Base-by-base conservation (phyloP, 768 basidiomycete genomes). In the Termitomyces sp. region DNA sequence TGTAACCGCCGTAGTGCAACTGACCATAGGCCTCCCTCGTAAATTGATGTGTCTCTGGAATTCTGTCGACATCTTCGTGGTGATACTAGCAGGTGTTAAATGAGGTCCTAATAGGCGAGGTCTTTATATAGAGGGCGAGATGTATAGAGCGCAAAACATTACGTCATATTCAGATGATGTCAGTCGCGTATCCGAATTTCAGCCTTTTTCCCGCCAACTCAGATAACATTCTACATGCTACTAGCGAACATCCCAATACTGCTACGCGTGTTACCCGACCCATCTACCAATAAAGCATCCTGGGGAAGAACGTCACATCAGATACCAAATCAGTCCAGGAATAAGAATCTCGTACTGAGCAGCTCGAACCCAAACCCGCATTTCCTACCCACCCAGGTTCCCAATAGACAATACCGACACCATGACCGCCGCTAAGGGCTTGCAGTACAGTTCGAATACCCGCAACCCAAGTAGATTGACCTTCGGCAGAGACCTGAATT, bases 311-410 rank as follows among this genome's bases (percentile, higher is more conserved):
- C 21, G 17, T 1, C 17, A 43, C 26, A 55, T 58, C 24, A 56
- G 35, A 45, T 9, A 40, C 22, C 24, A n/a, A 7, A 9, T 30
- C 19, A n/a, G 3, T 4, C 21, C 11, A 26, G 26, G 21, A 45
- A 8, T 40, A 1, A 30, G 43, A 12, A 52, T 26, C 9, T 61
- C 69, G 55, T 66, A 77, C 77, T 41, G 72, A 57, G 45, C 77
- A 77, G 28, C 66, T 64, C 41, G 77, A 77, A 24, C 76, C 76
- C 46, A 77, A 58, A 24, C 66, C 71, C 14, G 80, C 82, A 56
- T 75, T 82, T 3, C 81, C 82, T 46, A 84, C 72, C 83, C 84
- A 86, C 45, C 73, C 82, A 21, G 83, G 83, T 60, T 86, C 83
- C 84, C 83, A 86, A 62, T 85, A 84, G n/a, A 79, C 74, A 60